A percentile compares a stretch with the other conserved stretches of the same genome.
Conservation (phyloP, 768 basidiomycete species). For the Phanerochaete sordida region DNA sequence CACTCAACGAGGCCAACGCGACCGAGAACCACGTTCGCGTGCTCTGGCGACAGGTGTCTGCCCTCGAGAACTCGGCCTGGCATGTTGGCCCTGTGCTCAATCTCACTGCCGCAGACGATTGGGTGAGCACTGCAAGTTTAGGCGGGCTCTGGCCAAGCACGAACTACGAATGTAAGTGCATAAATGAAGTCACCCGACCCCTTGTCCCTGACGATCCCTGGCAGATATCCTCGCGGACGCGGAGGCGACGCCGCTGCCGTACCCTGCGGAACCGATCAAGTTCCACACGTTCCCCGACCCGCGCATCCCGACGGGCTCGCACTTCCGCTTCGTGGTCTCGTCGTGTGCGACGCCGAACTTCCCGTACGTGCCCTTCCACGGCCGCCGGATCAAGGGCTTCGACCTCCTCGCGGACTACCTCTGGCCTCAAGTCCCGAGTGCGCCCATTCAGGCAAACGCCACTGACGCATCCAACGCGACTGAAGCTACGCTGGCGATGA, state of each 20-base stretch:
- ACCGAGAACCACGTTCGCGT: constrained; percentile 32
- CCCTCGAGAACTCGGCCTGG: constrained; percentile 38
- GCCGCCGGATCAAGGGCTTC: constrained; percentile 56
- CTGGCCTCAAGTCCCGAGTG: constrained; percentile 27
- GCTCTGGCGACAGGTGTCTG: constrained; percentile 40
- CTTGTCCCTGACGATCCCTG: background rate
- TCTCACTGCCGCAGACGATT: constrained; percentile 47
- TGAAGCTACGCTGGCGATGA: constrained; percentile 7
- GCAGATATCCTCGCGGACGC: constrained; percentile 40
- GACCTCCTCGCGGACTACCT: constrained; percentile 60
- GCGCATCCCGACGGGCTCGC: constrained; percentile 44
- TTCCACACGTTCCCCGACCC: constrained; percentile 80
- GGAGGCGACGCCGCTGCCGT: constrained; percentile 46
- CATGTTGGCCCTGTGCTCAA: constrained; percentile 48
- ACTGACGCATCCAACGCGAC: background rate
- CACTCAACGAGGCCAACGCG: constrained; percentile 28
- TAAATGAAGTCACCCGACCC: background rate
- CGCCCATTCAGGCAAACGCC: background rate
- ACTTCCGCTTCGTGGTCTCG: constrained; percentile 67
- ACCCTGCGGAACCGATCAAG: constrained; percentile 45
- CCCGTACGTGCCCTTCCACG: constrained; percentile 59
- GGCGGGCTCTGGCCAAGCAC: constrained; percentile 66
- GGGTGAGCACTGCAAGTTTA: constrained; percentile 53
- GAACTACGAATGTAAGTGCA: constrained; percentile 60
- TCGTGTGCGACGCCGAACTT: constrained; percentile 72